Base-by-base conservation (phyloP, 805 yeast species). In the Yamadazyma kitorensis region DNA sequence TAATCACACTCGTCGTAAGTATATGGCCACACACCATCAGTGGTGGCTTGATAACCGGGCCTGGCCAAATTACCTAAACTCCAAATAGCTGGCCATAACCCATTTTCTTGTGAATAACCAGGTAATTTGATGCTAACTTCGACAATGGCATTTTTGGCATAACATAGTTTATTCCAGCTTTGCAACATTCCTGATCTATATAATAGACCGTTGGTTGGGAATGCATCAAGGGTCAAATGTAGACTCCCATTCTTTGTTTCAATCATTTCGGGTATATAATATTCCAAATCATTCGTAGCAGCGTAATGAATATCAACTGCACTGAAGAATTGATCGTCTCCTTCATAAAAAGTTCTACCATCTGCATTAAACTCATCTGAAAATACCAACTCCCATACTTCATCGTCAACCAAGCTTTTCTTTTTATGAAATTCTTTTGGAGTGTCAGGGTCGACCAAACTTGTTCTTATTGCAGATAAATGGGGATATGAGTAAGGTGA, bases 381-480 rank as follows among this genome's bases (percentile, higher is more conserved):
- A 32, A 62, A 62, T 6, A 59, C 62, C 44, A 62, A 46, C 9
- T 46, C 44, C 66, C 67, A 62, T 11, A 27, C 34, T 15, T 51
- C 57, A 4, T 57, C 61, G 6, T 36, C 36, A 5, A 27, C 19
- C 13, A 27, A 29, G 6, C 82, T 74, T 9, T 52, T 61, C 52
- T 72, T 76, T 1, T 79, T 70, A 26, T 41, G 37, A 0, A 78
- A 82, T 2, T 52, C 51, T 1, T 43, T 26, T 0, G 91, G 93
- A 3, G 93, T 84, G 51, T 84, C 93, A 2, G 78, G 75, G 50
- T 85, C 94, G 11, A 85, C 61, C 29, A 84, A 59, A n/a, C 56
- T 41, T 0, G 82, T 70, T 43, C 93, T 63, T 34, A 83, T 70
- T 1, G 86, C 80, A 21, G 72, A 51, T 25, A 84, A 62, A 10